Conservation (phyloP, 192 early-diverging fungal genomes). For the Geosiphon pyriformis region DNA sequence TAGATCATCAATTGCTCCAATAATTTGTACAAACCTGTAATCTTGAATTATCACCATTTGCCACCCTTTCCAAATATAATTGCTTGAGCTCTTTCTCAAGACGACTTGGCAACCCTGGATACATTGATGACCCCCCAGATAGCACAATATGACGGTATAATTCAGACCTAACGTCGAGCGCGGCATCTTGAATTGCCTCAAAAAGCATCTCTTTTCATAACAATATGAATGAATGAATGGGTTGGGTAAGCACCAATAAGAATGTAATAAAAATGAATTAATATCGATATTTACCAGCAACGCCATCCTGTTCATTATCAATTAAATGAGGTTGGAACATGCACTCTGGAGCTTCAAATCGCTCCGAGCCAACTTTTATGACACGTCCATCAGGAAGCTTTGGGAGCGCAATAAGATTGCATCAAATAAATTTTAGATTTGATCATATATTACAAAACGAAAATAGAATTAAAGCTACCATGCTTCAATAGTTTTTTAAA, state of each 20-base stretch:
- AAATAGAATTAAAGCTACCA: background rate
- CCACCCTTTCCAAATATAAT: constrained; percentile 85
- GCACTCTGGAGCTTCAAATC: constrained; percentile 98
- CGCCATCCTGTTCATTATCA: constrained; percentile 87
- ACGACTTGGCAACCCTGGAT: constrained; percentile 93
- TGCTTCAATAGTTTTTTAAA: constrained; percentile 3
- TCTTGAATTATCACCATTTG: constrained; percentile 74
- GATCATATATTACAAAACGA: background rate
- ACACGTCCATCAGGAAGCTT: constrained; percentile 95
- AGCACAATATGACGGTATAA: constrained; percentile 97
- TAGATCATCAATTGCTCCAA: no score
- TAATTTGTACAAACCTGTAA: no score
- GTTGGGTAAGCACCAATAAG: background rate
- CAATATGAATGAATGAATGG: no score
- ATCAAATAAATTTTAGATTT: constrained; percentile 15
- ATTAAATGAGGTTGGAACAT: constrained; percentile 98
- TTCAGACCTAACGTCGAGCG: constrained; percentile 88
- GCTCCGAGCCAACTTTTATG: constrained; percentile 97
- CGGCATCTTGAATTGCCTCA: constrained; percentile 84
- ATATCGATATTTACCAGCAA: constrained; percentile 62
- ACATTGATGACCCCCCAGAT: constrained; percentile 98
- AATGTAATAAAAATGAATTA: background rate
- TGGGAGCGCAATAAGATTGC: background rate
- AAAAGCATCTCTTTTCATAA: constrained; percentile 76
- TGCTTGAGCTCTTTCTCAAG: constrained; percentile 99